Evolutionary conservation across 257 asterid species (phyloP).

Genomic region (Handroanthus guayacan): DNA sequence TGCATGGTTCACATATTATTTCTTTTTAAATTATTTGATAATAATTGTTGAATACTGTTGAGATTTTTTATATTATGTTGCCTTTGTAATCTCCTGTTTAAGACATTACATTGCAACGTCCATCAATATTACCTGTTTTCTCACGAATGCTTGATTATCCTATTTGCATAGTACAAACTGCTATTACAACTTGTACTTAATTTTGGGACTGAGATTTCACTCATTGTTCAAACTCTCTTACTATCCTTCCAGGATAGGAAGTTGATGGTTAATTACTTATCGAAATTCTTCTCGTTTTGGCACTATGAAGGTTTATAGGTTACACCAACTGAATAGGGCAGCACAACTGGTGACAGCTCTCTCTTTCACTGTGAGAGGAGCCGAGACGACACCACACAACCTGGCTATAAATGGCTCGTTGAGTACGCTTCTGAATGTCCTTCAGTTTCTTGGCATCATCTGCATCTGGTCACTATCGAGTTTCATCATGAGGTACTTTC

Average conservation of each 20-base stretch:
- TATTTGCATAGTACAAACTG: constrained; percentile 1
- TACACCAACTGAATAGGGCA: constrained; percentile 96
- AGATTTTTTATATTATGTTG: neutral
- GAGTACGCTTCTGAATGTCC: constrained; percentile 77
- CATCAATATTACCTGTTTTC: neutral
- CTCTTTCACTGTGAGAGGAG: constrained; percentile 88
- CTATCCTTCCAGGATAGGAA: neutral
- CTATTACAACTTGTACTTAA: neutral
- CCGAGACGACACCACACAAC: constrained; percentile 93
- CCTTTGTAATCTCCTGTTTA: neutral
- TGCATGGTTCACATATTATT: constrained; percentile 6
- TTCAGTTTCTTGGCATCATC: constrained; percentile 85
- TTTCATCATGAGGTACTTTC: constrained; percentile 78
- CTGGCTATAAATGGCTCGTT: constrained; percentile 82
- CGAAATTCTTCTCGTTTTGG: neutral
- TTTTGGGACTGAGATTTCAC: constrained; percentile 9
- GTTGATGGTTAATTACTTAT: constrained; percentile 18
- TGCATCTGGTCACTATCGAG: constrained; percentile 96
- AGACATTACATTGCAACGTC: constrained; percentile 3
- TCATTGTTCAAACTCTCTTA: neutral
- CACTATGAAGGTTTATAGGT: constrained; percentile 71
- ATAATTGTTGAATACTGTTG: constrained; percentile 7
- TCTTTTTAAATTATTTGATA: neutral
- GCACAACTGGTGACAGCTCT: constrained; percentile 95
- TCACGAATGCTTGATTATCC: neutral